Evolutionary conservation across 768 basidiomycete genomes (phyloP), one percentile per base, ranked within the genome.

Genomic region (Phylloporus arenicola): DNA sequence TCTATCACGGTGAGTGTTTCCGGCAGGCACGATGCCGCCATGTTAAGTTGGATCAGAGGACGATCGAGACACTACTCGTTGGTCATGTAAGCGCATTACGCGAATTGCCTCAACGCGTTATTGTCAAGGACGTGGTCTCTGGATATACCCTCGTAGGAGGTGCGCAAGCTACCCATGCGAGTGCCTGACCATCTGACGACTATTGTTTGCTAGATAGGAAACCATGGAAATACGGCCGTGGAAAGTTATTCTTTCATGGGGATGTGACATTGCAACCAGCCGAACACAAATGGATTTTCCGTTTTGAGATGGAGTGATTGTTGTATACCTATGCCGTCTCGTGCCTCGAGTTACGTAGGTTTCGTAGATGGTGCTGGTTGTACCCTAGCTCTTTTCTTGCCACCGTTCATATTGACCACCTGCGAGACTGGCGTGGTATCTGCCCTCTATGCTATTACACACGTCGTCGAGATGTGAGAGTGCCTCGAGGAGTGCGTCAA

Each of bases 391-490:
- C 65, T 74, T 74, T 66, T 91, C 88, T 43, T 79, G 75, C 85
- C 86, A 91, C 16, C 72, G 72, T 60, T 87, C 83, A 55, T 76
- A 84, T 22, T 70, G 63, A 41, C 75, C 80, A 24, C 67, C 64
- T 52, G 69, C 64, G 19, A 92, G 68, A 60, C 84, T 87, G 3
- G 64, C 65, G 11, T 73, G 70, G 58, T 94, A 96, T 29, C 73
- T 74, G 13, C 82, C 81, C 52, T 88, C 83, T 19, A 94, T 76
- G 4, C 83, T 75, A 31, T 73, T 77, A 58, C 86, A 90, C 2
- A 94, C 75, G 40, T 80, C 75, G 53, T 94, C 89, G 27, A 97
- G 78, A 64, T 92, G 80, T 13, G 74, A 70, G 31, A 97, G 76
- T 0, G 91, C 92, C 29, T 76, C 75, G 43, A 91, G 73, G 27